phyloP scores from a whole-genome alignment of 2,329 filamentous ascomycete species.

The Coccinonectria pachysandricola region DNA sequence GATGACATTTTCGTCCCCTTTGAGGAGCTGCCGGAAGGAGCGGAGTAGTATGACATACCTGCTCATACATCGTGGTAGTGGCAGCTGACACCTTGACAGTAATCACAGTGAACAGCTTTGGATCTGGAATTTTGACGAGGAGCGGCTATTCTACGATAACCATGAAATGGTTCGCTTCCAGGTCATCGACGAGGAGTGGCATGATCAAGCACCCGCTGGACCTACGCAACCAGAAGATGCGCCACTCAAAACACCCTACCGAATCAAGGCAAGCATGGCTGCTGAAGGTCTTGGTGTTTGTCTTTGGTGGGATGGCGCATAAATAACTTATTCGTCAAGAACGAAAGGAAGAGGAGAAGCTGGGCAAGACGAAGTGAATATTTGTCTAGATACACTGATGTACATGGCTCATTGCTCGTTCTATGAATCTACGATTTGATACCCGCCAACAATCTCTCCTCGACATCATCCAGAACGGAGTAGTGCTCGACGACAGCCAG shows the following conservation, averaged over 20 bases:
- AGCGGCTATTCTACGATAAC: constrained; percentile 76
- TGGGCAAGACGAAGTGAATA: constrained; percentile 3
- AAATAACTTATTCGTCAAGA: no score
- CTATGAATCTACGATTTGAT: constrained; percentile 29
- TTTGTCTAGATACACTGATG: constrained; percentile 15
- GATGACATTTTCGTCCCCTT: constrained; percentile 79
- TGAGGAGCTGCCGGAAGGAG: constrained; percentile 63
- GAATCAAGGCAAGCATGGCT: constrained; percentile 55
- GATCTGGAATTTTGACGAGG: constrained; percentile 70
- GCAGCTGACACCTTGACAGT: constrained; percentile 30
- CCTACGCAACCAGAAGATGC: constrained; percentile 51
- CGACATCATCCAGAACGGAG: constrained; percentile 80
- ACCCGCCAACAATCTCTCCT: constrained; percentile 65
- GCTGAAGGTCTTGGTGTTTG: constrained; percentile 51
- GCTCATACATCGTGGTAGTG: not conserved
- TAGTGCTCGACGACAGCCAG: constrained; percentile 89
- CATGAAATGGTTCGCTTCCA: constrained; percentile 82
- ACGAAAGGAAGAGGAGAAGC: not conserved
- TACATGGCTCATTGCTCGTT: constrained; percentile 17
- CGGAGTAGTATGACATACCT: constrained; percentile 60
- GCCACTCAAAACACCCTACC: constrained; percentile 59
- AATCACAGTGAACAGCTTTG: constrained; percentile 69
- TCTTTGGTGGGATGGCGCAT: constrained; percentile 52
- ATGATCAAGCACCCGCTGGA: constrained; percentile 70
- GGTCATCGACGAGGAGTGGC: constrained; percentile 81